Base-by-base conservation (phyloP, 495 filamentous ascomycete species). In the Neurospora sp. region DNA sequence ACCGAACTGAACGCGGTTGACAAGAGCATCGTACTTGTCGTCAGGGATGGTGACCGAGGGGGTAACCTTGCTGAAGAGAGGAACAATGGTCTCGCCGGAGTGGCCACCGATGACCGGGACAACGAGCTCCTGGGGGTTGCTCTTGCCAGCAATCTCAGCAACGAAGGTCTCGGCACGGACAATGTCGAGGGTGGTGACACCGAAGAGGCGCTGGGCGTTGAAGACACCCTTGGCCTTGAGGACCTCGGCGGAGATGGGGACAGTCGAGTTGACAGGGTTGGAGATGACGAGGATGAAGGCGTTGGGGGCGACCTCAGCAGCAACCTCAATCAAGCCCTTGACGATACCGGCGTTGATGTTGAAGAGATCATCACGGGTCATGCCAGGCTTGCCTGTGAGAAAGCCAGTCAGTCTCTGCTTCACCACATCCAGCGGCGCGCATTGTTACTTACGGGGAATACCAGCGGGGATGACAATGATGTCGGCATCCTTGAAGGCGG, bases 341-440 rank as follows among this genome's bases (percentile, higher is more conserved):
- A 98, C 94, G 79, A 98, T 97, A 73, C 94, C 92, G 70, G 94
- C 94, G 79, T 98, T 98, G 86, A 96, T 93, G 85, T 96, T 97
- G 92, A 99, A 99, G 72, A 99, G 93, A 78, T 98, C 94, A 79
- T 99, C 96, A 86, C 96, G 94, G 82, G 92, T 97, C 96, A 99
- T 99, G 79, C 96, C 96, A 73, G 96, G 96, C 87, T 98, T 98
- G 84, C 95, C 95, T 98, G 76, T 72, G 13, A 13, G 28, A 34
- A 70, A 71, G 74, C 17, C n/a, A 15, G 13, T 70, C 38, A 72
- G 71, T 76, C 37, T 73, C 40, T 17, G 15, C n/a, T 72, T 37
- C 72, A 76, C 73, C 70, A 73, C 62, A 40, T 69, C 73, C 70
- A 31, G 43, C 5, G 11, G 1, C 39, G 39, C 24, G 38, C 19